phyloP scores from a whole-genome alignment of 1,284 basidiomycete genomes.

The Cronartium quercuum region DNA sequence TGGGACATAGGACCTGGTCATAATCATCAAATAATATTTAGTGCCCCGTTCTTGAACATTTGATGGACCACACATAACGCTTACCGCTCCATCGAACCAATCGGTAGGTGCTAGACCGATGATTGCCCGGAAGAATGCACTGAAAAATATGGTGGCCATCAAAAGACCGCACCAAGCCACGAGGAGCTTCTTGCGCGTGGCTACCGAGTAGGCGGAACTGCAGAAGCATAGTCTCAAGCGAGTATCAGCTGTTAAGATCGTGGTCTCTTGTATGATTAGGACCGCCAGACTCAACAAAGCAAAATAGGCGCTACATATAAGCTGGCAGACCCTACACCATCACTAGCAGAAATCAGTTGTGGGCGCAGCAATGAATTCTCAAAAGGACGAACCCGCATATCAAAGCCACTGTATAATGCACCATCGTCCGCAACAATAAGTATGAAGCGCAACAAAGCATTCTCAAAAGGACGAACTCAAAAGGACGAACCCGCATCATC shows the following conservation, averaged over 20 bases:
- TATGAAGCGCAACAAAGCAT: too few species aligned
- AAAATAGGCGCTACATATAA: conserved; percentile 39
- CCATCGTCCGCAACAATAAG: too few species aligned
- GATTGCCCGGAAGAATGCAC: conserved; percentile 33
- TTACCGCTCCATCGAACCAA: conserved; percentile 34
- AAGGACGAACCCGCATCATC: conserved; percentile 28
- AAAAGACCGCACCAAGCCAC: conserved; percentile 26
- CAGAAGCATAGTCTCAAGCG: background rate
- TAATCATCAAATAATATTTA: background rate
- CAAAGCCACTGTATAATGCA: conserved; percentile 33
- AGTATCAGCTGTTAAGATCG: background rate
- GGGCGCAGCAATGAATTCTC: background rate
- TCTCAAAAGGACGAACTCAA: background rate
- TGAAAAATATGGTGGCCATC: conserved; percentile 34
- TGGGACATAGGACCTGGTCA: conserved; percentile 22
- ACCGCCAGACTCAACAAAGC: conserved; percentile 17
- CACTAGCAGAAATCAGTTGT: background rate
- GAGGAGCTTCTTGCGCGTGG: conserved; percentile 20
- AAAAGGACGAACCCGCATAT: conserved; percentile 18
- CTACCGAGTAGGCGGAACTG: conserved; percentile 36
- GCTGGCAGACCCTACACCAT: conserved; percentile 29
- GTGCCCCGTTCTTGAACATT: background rate
- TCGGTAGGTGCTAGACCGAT: conserved; percentile 22
- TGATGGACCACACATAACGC: background rate
- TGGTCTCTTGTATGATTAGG: background rate